These are phyloP conservation scores for Russula sp. DNA, from an alignment of 768 basidiomycete genomes.

Conservation along the genomic window DNA sequence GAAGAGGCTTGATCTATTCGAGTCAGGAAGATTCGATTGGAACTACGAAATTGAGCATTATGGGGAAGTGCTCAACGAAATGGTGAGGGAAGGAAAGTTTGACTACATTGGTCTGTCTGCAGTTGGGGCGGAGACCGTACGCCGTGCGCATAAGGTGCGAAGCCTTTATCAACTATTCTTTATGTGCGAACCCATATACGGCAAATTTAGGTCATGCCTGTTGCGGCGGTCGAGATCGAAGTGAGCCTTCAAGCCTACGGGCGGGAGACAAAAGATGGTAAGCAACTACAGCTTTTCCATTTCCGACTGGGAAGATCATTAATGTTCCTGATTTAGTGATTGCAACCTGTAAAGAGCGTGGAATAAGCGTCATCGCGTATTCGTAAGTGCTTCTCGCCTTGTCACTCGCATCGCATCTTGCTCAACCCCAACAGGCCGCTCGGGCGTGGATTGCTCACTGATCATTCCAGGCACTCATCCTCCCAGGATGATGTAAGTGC, in stretches of 20 bases:
- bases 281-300: not conserved
- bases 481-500: constrained; percentile 39
- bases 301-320: not conserved
- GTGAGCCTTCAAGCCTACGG: constrained; percentile 61
- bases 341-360: constrained; percentile 50
- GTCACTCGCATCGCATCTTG: not conserved
- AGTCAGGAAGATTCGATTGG: constrained; percentile 50
- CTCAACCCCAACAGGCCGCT: constrained; percentile 43
- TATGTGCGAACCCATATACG: not conserved
- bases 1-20: constrained; percentile 60
- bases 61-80: constrained; percentile 43
- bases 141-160: constrained; percentile 43
- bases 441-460: constrained; percentile 54
- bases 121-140: constrained; percentile 48
- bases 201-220: constrained; percentile 26
- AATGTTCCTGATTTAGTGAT: constrained; percentile 42
- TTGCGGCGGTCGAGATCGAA: constrained; percentile 65
- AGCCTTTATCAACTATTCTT: constrained; percentile 32
- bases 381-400: constrained; percentile 39
- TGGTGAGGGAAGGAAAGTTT: constrained; percentile 56
- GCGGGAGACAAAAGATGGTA: constrained; percentile 48
- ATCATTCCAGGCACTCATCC: constrained; percentile 37
- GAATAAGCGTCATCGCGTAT: constrained; percentile 56
- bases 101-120: constrained; percentile 60
- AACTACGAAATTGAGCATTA: constrained; percentile 47